phyloP scores from a whole-genome alignment of 2,329 filamentous ascomycete genomes.

The Pestalotiopsis sp. region DNA sequence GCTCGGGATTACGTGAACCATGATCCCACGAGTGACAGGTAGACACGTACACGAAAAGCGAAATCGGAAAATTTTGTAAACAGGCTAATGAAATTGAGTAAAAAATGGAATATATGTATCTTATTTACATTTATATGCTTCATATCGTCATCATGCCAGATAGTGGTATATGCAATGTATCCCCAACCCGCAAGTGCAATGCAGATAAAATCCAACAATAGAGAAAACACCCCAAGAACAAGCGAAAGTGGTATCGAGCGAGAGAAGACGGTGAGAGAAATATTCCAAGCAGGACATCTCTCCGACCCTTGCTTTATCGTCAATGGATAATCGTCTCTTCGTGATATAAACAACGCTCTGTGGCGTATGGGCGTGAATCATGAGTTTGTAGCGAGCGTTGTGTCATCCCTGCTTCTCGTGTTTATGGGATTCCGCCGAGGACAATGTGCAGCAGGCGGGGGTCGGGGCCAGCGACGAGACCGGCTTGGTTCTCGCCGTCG shows the following conservation, averaged over 20 bases:
- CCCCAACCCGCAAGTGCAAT: background rate
- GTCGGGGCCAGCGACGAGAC: constrained; percentile 47
- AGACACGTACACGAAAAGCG: too few species aligned
- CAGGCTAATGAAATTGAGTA: too few species aligned
- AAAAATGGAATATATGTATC: background rate
- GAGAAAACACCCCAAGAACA: background rate
- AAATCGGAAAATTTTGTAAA: too few species aligned
- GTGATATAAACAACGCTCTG: background rate
- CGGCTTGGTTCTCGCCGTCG: constrained; percentile 53
- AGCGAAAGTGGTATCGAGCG: background rate
- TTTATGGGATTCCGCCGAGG: constrained; percentile 39
- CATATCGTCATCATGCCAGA: background rate
- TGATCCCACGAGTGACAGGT: too few species aligned
- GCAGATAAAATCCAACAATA: background rate
- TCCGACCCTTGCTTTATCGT: background rate
- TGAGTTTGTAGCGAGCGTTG: background rate
- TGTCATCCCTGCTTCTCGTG: background rate
- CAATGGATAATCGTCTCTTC: background rate
- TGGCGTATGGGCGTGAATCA: background rate
- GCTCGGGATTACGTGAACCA: too few species aligned
- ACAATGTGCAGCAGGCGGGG: constrained; percentile 45
- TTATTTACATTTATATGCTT: background rate
- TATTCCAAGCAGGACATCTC: background rate
- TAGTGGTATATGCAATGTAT: background rate
- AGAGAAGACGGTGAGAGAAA: background rate